Conservation (phyloP, 2,329 filamentous ascomycete genomes). For the Colletotrichum truncatum region DNA sequence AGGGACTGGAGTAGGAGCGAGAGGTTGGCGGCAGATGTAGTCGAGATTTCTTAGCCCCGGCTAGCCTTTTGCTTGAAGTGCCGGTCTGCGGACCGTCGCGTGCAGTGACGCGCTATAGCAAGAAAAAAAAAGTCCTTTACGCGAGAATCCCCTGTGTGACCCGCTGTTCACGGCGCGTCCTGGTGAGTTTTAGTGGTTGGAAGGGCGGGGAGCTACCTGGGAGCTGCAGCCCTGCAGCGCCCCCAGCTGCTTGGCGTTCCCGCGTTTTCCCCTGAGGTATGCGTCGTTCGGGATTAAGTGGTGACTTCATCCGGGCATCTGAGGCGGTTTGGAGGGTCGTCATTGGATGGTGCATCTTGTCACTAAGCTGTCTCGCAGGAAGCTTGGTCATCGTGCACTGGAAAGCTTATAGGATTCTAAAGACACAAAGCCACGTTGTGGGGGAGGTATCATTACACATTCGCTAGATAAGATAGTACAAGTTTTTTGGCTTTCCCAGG, state of each 20-base stretch:
- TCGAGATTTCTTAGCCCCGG: conserved; percentile 17
- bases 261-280: conserved; percentile 2
- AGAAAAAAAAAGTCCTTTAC: conserved; percentile 11
- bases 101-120: conserved; percentile 19
- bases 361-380: background rate
- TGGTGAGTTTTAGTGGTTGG: conserved; percentile 12
- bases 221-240: conserved; percentile 23
- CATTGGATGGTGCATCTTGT: conserved; percentile 13
- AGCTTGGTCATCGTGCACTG: background rate
- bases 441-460: conserved; percentile 25
- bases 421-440: background rate
- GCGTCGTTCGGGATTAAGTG: background rate
- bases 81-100: conserved; percentile 24
- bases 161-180: conserved; percentile 21
- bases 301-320: conserved; percentile 7
- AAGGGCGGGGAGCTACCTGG: conserved; percentile 1
- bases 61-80: conserved; percentile 1
- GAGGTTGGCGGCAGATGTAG: conserved; percentile 4
- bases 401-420: background rate
- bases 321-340: background rate
- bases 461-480: conserved; percentile 14
- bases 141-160: background rate
- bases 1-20: background rate
- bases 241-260: conserved; percentile 4
- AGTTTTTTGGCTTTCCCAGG: conserved; percentile 16